Evolutionary conservation across 495 filamentous ascomycete species (phyloP).

Genomic region (Daldinia loculata): DNA sequence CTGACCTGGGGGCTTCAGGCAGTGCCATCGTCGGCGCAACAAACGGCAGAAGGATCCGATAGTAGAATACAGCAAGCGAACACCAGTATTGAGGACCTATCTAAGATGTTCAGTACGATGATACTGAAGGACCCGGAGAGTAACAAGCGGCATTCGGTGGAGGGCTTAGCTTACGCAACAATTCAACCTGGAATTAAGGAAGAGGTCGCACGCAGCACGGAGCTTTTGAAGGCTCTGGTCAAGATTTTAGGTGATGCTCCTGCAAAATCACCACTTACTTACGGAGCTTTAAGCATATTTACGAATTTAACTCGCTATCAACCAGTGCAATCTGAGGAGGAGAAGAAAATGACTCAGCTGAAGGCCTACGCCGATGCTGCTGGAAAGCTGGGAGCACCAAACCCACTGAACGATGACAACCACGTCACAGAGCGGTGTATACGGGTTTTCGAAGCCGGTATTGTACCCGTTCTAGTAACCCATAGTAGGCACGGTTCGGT

Average conservation of each 20-base stretch:
- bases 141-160: conserved; percentile 72
- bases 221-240: conserved; percentile 73
- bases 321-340: conserved; percentile 83
- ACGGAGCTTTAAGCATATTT: conserved; percentile 85
- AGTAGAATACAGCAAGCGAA: conserved; percentile 56
- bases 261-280: conserved; percentile 74
- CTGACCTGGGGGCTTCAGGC: conserved; percentile 64
- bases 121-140: conserved; percentile 69
- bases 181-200: conserved; percentile 86
- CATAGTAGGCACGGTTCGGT: conserved; percentile 72
- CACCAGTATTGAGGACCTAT: conserved; percentile 73
- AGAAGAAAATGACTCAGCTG: conserved; percentile 87
- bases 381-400: conserved; percentile 65
- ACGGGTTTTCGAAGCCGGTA: conserved; percentile 75
- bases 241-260: conserved; percentile 66
- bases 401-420: conserved; percentile 75
- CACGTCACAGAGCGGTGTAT: conserved; percentile 80
- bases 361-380: conserved; percentile 91
- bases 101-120: conserved; percentile 79
- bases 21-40: conserved; percentile 50
- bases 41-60: conserved; percentile 55
- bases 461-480: conserved; percentile 76
- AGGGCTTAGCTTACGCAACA: conserved; percentile 92
- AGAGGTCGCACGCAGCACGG: conserved; percentile 69
- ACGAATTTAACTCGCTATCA: conserved; percentile 83